Conservation (phyloP, 2,329 filamentous ascomycete species). For the Colletotrichum spinosum region DNA sequence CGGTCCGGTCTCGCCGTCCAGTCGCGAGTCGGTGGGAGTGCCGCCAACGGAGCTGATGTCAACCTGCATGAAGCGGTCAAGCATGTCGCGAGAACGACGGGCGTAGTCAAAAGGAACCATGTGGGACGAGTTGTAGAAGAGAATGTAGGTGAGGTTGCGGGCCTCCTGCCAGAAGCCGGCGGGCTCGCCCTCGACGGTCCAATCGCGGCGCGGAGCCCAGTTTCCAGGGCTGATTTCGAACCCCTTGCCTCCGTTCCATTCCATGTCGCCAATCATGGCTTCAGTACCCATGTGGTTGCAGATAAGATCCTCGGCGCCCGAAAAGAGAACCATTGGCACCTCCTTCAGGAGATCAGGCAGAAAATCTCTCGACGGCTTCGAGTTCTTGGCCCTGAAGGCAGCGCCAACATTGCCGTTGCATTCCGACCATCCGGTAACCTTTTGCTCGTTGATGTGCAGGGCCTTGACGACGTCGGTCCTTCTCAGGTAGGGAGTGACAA, state of each 20-base stretch:
- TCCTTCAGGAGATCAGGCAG: slow-evolving; percentile 83
- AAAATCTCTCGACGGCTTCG: slow-evolving; percentile 77
- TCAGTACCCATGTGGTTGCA: slow-evolving; percentile 98
- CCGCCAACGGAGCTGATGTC: slow-evolving; percentile 92
- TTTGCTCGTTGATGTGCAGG: slow-evolving; percentile 84
- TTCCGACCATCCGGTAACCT: slow-evolving; percentile 90
- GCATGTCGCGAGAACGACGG: slow-evolving; percentile 90
- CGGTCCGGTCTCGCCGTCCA: slow-evolving; percentile 87
- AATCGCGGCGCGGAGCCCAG: slow-evolving; percentile 91
- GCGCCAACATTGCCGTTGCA: slow-evolving; percentile 83
- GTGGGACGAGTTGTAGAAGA: slow-evolving; percentile 95
- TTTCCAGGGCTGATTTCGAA: slow-evolving; percentile 90
- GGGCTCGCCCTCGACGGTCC: slow-evolving; percentile 89
- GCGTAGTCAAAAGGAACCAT: slow-evolving; percentile 98
- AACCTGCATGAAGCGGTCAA: slow-evolving; percentile 94
- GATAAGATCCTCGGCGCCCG: slow-evolving; percentile 92
- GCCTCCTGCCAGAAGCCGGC: slow-evolving; percentile 96
- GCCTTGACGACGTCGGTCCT: slow-evolving; percentile 82
- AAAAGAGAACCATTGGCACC: slow-evolving; percentile 87
- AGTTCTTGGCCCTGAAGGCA: slow-evolving; percentile 77
- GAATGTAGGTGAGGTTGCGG: slow-evolving; percentile 93
- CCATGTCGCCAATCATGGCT: slow-evolving; percentile 86
- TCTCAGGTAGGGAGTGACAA: slow-evolving; percentile 86
- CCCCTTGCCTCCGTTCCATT: slow-evolving; percentile 91
- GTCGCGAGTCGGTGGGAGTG: slow-evolving; percentile 78